phyloP scores from a whole-genome alignment of 495 filamentous ascomycete species.

The Penicillium steckii region DNA sequence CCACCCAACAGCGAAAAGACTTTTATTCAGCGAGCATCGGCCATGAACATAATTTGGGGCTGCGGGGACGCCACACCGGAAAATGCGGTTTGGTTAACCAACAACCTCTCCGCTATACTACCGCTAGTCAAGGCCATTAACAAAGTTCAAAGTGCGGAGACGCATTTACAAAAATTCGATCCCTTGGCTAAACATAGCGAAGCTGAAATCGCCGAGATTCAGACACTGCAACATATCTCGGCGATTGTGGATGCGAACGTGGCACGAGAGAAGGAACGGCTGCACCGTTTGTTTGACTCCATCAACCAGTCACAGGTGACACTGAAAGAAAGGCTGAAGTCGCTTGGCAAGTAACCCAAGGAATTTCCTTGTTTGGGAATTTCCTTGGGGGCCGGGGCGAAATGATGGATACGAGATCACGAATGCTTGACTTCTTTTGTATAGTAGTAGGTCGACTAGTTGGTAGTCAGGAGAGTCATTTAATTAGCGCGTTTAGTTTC shows the following conservation, averaged over 20 bases:
- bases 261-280: conserved; percentile 20
- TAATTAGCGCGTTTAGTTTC: too few species aligned
- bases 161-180: conserved; percentile 8
- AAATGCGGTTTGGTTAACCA: conserved; percentile 29
- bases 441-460: neutral
- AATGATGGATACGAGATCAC: conserved; percentile 5
- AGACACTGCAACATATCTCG: conserved; percentile 20
- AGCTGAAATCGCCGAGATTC: conserved; percentile 21
- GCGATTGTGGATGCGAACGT: conserved; percentile 20
- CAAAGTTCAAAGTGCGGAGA: conserved; percentile 16
- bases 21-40: conserved; percentile 24
- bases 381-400: neutral
- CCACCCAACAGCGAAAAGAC: conserved; percentile 16
- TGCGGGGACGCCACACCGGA: conserved; percentile 23
- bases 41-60: conserved; percentile 31
- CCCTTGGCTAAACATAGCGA: conserved; percentile 12
- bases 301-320: conserved; percentile 16
- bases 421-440: neutral
- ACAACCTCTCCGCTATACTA: conserved; percentile 8
- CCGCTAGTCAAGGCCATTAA: conserved; percentile 28
- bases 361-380: neutral
- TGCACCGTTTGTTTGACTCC: conserved; percentile 11
- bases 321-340: conserved; percentile 13
- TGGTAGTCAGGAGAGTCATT: too few species aligned
- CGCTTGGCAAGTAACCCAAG: conserved; percentile 8